These are phyloP conservation scores for Neoascochyta sp. DNA, from an alignment of 2,329 filamentous ascomycete species.

Conservation along the genomic window DNA sequence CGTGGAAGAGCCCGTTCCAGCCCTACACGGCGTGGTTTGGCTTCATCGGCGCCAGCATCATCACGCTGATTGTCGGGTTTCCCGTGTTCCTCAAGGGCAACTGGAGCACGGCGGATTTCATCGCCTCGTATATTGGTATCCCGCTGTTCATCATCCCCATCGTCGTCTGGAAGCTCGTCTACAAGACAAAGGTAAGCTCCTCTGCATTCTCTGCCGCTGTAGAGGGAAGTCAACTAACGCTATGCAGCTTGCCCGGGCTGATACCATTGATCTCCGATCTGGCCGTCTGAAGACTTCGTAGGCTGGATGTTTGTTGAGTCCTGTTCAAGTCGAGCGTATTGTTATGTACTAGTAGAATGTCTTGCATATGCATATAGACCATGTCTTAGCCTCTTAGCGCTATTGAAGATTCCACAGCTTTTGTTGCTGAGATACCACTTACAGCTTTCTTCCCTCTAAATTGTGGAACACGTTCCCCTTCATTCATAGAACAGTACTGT, in stretches of 20 bases:
- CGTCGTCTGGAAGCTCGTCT: conserved; percentile 14
- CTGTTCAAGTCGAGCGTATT: no score
- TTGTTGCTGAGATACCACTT: no score
- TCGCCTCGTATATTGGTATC: conserved; percentile 54
- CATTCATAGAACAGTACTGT: no score
- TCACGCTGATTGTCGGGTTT: conserved; percentile 72
- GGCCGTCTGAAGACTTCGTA: conserved; percentile 11
- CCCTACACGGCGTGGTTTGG: conserved; percentile 66
- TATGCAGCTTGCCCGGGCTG: conserved; percentile 11
- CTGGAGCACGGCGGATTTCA: conserved; percentile 50
- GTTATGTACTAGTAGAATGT: no score
- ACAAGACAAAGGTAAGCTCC: conserved; percentile 11
- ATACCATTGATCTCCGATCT: conserved; percentile 12
- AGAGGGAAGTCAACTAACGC: conserved; percentile 2
- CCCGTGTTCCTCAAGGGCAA: conserved; percentile 65
- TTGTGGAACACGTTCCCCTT: no score
- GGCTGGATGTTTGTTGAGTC: no score
- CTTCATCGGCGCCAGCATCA: conserved; percentile 56
- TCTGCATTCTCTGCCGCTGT: neutral
- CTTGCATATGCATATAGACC: no score
- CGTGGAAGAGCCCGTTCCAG: conserved; percentile 64
- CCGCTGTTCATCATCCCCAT: conserved; percentile 22
- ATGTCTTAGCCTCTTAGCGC: no score
- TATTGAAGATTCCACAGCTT: no score
- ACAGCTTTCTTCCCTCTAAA: no score